Base-by-base conservation (phyloP, 257 asterid species). In the Nicotiana tomentosiformis region DNA sequence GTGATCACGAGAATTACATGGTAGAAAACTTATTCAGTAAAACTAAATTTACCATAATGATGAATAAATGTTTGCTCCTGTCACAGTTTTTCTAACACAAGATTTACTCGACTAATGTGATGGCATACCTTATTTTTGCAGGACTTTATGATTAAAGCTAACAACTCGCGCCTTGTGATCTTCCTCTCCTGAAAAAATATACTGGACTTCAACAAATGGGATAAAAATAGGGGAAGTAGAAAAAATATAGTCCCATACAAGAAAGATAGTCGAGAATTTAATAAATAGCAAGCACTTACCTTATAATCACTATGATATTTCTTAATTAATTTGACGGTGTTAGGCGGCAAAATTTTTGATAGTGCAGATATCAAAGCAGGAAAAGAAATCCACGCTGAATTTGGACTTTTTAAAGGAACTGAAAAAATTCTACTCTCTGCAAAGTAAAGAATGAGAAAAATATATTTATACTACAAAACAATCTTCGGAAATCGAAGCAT, bases 301-400 rank as follows among this genome's bases (percentile, higher is more conserved):
- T 78, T 91, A 84, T 88, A 85, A 49, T 90, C 92, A 64, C 56
- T 62, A 32, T 89, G 89, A 85, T 32, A 77, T 82, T 86, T 91
- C 2, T 84, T 8, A 66, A 90, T 89, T 81, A 62, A 53, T 20
- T 87, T 81, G 32, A 90, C 56, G 7, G 90, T 89, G 81, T 90
- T 89, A 11, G 62, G 43, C 51, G 92, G 88, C 33, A 91, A 86
- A 84, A 84, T 83, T 84, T 87, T 89, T 49, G 90, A 82, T 10
- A 91, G 88, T 2, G 77, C 84, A 29, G 77, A 12, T 5, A 91
- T 87, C 7, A 91, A 87, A 10, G 66, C 81, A 1, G 86, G 66
- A 68, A 90, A 89, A 1, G 95, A 90, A 87, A 91, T 80, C 90
- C 93, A 89, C 60, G 84, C 87, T 1, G 95, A 90, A 56, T 33